Conservation (phyloP, 345 rosid species). For the Lepidium sativum region DNA sequence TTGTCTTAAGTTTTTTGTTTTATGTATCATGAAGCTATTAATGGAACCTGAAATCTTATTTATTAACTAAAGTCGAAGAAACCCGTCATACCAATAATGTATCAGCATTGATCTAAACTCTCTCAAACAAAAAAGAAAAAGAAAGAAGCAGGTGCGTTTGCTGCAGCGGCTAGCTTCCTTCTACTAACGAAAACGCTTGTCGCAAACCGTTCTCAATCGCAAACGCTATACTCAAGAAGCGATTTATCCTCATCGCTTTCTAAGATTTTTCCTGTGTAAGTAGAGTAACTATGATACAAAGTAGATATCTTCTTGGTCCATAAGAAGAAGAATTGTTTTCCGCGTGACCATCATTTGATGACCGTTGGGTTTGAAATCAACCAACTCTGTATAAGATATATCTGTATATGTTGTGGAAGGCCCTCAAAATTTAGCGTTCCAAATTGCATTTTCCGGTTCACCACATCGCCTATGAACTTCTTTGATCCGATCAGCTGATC, state of each 20-base stretch:
- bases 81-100: not conserved
- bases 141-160: not conserved
- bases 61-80: not conserved
- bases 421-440: constrained; percentile 78
- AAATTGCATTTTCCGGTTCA: constrained; percentile 66
- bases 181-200: constrained; percentile 15
- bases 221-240: constrained; percentile 7
- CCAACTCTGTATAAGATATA: not conserved
- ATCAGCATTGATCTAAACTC: not conserved
- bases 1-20: too few relatives aligned
- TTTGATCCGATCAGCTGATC: constrained; percentile 60
- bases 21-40: not conserved
- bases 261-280: too few relatives aligned
- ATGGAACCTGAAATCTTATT: constrained; percentile 1
- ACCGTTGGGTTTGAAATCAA: not conserved
- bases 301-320: constrained; percentile 3
- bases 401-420: constrained; percentile 3
- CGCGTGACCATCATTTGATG: constrained; percentile 16
- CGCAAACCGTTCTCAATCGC: constrained; percentile 6
- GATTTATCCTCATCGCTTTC: constrained; percentile 1
- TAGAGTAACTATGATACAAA: constrained; percentile 20
- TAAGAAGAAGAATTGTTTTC: not conserved
- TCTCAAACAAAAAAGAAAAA: not conserved
- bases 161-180: constrained; percentile 11
- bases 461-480: constrained; percentile 70